Percentiles rank a stretch among this genome's conserved stretches.
These are phyloP conservation scores for Leptoxyphium fumago DNA, from an alignment of 2,329 filamentous ascomycete genomes.

Conservation along the genomic window DNA sequence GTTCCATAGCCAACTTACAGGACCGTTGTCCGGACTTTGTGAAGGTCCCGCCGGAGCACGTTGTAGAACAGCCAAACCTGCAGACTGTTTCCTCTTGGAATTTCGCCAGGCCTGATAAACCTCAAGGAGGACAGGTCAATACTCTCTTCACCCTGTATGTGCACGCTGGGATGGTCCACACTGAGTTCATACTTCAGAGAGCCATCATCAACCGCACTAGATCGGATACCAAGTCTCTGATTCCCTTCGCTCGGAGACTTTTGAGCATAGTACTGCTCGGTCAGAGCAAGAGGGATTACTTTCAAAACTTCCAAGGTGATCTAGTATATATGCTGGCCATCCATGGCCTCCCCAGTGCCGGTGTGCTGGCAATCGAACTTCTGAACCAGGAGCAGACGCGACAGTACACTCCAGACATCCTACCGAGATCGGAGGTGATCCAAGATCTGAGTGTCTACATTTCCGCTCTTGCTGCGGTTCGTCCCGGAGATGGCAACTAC, in stretches of 20 bases:
- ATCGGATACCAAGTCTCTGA: constrained; percentile 19
- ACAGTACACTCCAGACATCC: constrained; percentile 17
- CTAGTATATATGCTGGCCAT: constrained; percentile 21
- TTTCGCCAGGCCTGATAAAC: background rate
- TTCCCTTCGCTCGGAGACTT: constrained; percentile 24
- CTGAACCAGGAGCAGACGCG: constrained; percentile 27
- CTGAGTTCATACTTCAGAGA: constrained; percentile 44
- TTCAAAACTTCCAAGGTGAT: constrained; percentile 30
- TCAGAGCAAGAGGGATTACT: constrained; percentile 24
- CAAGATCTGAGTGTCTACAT: constrained; percentile 32
- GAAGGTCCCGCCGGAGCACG: constrained; percentile 14
- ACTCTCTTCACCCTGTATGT: constrained; percentile 30
- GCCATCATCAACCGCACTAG: constrained; percentile 34
- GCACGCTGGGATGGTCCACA: constrained; percentile 38
- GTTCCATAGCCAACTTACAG: constrained; percentile 25
- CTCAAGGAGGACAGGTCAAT: constrained; percentile 14
- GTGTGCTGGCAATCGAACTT: constrained; percentile 28
- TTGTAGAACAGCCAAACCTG: constrained; percentile 6
- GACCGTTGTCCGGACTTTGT: constrained; percentile 19
- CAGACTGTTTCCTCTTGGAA: background rate
- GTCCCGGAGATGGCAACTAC: constrained; percentile 25
- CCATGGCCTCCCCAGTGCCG: constrained; percentile 28
- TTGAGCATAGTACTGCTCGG: constrained; percentile 24
- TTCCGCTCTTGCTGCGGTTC: constrained; percentile 25
- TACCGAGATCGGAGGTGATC: constrained; percentile 30